Conservation (phyloP, 352 stramenopile genomes). For the Phytopythium sindhum region DNA sequence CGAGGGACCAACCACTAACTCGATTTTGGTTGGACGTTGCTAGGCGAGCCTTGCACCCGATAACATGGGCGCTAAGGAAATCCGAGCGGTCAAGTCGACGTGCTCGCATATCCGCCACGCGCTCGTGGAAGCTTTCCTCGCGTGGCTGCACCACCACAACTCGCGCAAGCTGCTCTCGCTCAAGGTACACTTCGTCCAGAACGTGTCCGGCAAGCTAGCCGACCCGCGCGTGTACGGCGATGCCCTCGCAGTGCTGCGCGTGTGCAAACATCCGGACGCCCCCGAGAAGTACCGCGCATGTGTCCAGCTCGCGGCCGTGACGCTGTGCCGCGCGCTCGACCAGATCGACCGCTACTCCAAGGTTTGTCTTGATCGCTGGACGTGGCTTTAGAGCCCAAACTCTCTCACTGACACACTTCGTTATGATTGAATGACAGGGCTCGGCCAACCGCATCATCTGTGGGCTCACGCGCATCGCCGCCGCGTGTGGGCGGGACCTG, state of each 20-base stretch:
- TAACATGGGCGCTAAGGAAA: conserved; percentile 28
- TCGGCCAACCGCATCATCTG: conserved; percentile 49
- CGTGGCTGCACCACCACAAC: conserved; percentile 59
- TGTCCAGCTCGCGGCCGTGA: conserved; percentile 28
- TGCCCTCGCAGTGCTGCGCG: conserved; percentile 36
- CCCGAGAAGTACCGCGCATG: conserved; percentile 22
- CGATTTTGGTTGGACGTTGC: neutral
- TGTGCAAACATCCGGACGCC: conserved; percentile 23
- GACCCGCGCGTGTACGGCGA: conserved; percentile 73
- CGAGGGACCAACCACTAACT: neutral
- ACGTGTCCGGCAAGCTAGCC: conserved; percentile 59
- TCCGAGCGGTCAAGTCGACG: conserved; percentile 38
- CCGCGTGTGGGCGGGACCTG: conserved; percentile 35
- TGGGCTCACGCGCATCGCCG: conserved; percentile 46
- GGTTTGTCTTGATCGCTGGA: conserved; percentile 16
- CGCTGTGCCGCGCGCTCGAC: conserved; percentile 42
- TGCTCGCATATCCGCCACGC: conserved; percentile 58
- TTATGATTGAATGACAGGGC: conserved; percentile 12
- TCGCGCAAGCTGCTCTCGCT: conserved; percentile 21
- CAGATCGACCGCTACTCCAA: conserved; percentile 78
- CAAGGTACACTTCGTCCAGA: conserved; percentile 46
- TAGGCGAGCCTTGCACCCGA: conserved; percentile 12
- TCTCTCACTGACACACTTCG: neutral
- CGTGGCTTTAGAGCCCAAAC: neutral
- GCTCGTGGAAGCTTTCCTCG: conserved; percentile 61